These are phyloP conservation scores for Gillenia trifoliata DNA, from an alignment of 306 rosid species.

Conservation along the genomic window DNA sequence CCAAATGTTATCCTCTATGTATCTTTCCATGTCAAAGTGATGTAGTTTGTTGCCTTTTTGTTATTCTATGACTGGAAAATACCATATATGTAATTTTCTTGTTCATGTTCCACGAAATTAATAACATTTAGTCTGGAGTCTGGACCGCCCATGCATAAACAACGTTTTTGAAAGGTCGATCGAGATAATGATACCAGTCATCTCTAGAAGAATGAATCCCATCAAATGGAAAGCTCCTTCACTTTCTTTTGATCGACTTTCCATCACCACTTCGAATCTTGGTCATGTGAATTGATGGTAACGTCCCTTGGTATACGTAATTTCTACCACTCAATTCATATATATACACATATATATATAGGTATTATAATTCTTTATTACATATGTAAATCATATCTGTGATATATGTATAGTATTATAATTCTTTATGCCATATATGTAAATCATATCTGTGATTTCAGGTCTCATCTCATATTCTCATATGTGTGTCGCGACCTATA, in stretches of 20 bases:
- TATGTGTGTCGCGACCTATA: background rate
- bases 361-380: no score
- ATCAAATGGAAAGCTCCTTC: constrained; percentile 30
- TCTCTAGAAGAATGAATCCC: constrained; percentile 18
- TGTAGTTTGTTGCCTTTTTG: background rate
- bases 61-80: background rate
- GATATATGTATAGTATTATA: no score
- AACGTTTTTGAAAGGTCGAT: constrained; percentile 12
- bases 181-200: constrained; percentile 25
- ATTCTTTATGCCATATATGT: background rate
- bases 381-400: no score
- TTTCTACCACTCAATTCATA: background rate
- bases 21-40: background rate
- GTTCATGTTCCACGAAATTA: background rate
- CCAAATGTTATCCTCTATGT: constrained; percentile 32
- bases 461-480: background rate
- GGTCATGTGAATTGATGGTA: constrained; percentile 17
- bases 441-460: constrained; percentile 2
- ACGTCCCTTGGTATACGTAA: background rate
- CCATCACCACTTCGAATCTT: constrained; percentile 35
- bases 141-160: background rate
- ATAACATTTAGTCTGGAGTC: background rate
- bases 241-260: constrained; percentile 13
- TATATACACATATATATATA: background rate
- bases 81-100: background rate